phyloP scores from a whole-genome alignment of 1,284 basidiomycete genomes.

The Trametes pubescens region DNA sequence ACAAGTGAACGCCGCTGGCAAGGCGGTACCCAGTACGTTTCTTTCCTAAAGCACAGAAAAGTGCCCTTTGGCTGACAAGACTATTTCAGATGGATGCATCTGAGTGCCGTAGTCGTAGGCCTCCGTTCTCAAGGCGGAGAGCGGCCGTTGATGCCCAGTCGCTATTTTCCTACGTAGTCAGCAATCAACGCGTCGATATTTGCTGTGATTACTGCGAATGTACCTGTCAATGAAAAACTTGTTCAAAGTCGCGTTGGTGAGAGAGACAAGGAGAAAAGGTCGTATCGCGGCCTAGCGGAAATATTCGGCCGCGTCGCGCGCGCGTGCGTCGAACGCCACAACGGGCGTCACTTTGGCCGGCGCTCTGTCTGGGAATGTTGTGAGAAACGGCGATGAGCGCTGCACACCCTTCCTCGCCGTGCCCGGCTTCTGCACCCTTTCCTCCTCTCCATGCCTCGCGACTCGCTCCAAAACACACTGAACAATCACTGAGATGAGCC shows the following conservation, averaged over 20 bases:
- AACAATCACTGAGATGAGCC: slow-evolving; percentile 40
- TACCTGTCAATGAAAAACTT: not conserved
- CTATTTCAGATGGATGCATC: not conserved
- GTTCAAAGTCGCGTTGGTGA: too few species aligned
- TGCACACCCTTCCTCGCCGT: slow-evolving; percentile 2
- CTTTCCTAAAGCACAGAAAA: not conserved
- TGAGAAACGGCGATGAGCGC: slow-evolving; percentile 17
- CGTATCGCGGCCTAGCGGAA: too few species aligned
- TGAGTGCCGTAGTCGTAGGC: not conserved
- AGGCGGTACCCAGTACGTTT: not conserved
- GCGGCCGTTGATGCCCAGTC: not conserved
- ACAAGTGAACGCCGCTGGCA: slow-evolving; percentile 15
- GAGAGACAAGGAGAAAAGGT: too few species aligned
- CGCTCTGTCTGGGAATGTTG: slow-evolving; percentile 24
- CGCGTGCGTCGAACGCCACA: too few species aligned
- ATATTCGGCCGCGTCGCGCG: too few species aligned
- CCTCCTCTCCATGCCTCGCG: slow-evolving; percentile 2
- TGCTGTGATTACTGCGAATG: slow-evolving; percentile 5
- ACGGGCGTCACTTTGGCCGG: slow-evolving; percentile 17
- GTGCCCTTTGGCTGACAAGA: not conserved
- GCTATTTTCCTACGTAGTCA: not conserved
- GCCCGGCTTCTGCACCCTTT: not conserved
- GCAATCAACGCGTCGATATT: not conserved
- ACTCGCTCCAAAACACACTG: not conserved
- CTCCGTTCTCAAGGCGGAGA: not conserved